Percentiles rank a stretch among this genome's conserved stretches.
These are phyloP conservation scores for Pisolithus thermaeus DNA, from an alignment of 1,284 basidiomycete genomes.

Conservation along the genomic window DNA sequence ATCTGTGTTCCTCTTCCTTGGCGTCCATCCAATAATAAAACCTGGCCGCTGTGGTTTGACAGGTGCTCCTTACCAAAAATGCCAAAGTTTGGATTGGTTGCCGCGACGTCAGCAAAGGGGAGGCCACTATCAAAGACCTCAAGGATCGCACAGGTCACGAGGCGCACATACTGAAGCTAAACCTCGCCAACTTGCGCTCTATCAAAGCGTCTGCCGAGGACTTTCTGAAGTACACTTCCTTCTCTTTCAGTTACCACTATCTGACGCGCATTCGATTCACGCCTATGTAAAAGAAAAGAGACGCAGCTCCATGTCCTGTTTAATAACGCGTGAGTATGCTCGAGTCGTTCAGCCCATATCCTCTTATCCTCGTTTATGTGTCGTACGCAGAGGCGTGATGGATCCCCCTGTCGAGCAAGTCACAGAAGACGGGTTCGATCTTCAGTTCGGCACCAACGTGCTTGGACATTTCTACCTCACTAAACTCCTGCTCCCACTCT, in stretches of 20 bases:
- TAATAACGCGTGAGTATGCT: constrained; percentile 42
- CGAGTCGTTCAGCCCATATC: too few relatives aligned
- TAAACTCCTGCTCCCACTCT: constrained; percentile 34
- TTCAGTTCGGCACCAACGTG: constrained; percentile 49
- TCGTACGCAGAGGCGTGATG: constrained; percentile 42
- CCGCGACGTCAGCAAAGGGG: constrained; percentile 41
- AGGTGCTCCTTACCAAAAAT: constrained; percentile 46
- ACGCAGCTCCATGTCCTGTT: constrained; percentile 43
- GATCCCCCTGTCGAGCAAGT: constrained; percentile 34
- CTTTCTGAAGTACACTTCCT: constrained; percentile 35
- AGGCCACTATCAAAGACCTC: constrained; percentile 46
- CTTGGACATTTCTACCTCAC: constrained; percentile 45
- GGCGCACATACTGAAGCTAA: constrained; percentile 49
- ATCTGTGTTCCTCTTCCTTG: neutral
- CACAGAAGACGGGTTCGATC: constrained; percentile 50
- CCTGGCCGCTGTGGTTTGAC: neutral
- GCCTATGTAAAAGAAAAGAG: constrained; percentile 34
- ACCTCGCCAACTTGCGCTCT: constrained; percentile 51
- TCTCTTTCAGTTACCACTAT: neutral
- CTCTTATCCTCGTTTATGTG: neutral
- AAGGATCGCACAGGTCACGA: constrained; percentile 38
- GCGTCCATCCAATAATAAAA: neutral
- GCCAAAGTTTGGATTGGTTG: constrained; percentile 64
- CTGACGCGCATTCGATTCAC: neutral
- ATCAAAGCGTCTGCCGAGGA: constrained; percentile 48